Percentiles rank a stretch among this genome's conserved stretches.
Evolutionary conservation across 139 green algal species (phyloP).

Genomic region (Picochlorum sp.): DNA sequence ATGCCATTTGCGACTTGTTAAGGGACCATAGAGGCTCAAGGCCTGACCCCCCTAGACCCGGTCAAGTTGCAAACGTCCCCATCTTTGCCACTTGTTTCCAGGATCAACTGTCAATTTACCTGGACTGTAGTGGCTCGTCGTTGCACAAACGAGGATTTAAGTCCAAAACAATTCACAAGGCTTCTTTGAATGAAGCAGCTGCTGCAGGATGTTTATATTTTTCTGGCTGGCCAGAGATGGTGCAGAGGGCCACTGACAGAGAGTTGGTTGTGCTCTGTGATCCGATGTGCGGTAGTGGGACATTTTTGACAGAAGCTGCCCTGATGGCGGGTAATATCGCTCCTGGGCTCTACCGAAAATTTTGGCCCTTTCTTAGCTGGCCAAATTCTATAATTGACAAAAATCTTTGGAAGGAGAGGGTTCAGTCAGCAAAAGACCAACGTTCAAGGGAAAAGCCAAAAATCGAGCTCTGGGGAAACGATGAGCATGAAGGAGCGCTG

Average conservation of each 20-base stretch:
- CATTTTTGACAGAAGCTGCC: conserved; percentile 79
- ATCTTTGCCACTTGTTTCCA: conserved; percentile 59
- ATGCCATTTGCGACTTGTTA: conserved; percentile 80
- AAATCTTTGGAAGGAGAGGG: conserved; percentile 14
- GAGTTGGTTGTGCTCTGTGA: conserved; percentile 47
- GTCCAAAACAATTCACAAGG: conserved; percentile 57
- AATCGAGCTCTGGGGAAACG: conserved; percentile 46
- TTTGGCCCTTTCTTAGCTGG: conserved; percentile 63
- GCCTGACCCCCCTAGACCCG: conserved; percentile 35
- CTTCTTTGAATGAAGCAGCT: conserved; percentile 78
- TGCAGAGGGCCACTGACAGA: not conserved
- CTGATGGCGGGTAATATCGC: conserved; percentile 64
- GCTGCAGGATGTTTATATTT: conserved; percentile 68
- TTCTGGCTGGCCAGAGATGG: conserved; percentile 41
- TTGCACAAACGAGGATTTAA: conserved; percentile 83
- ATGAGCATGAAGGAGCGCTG: conserved; percentile 45
- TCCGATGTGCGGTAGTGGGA: conserved; percentile 88
- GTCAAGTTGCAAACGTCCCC: conserved; percentile 52
- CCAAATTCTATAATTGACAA: conserved; percentile 26
- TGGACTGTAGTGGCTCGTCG: conserved; percentile 69
- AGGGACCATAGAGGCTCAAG: conserved; percentile 34
- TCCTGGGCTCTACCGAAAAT: conserved; percentile 52
- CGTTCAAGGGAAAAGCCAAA: not conserved
- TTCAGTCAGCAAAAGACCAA: conserved; percentile 12
- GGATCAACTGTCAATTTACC: conserved; percentile 54